Evolutionary conservation across 352 stramenopile species (phyloP), one percentile per base, ranked within the genome.

Genomic region (Phytophthora constricta): DNA sequence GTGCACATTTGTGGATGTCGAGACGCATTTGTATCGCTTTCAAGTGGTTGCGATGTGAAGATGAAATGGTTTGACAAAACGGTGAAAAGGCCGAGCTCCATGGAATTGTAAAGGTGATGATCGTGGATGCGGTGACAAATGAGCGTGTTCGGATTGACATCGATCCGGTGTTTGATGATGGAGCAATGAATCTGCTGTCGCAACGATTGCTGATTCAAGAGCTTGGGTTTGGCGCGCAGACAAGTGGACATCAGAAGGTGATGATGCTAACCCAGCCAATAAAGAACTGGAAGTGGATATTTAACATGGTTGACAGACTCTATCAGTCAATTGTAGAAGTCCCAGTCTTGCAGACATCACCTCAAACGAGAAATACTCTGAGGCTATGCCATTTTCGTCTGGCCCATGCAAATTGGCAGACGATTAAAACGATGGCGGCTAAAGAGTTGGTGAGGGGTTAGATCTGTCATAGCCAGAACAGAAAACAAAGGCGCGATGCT

Each of bases 101-200:
- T 11, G 50, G 27, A 1, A 11, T 60, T 17, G 13, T 67, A 0
- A 55, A 67, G 17, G 2, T 60, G 0, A 7, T 7, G 4, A 47
- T 53, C 1, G 49, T 54, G 1, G 58, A 59, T 48, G 58, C 33
- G 2, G 34, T 51, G 0, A 57, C 34, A 19, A 33, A 39, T 16
- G 25, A 31, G 5, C 27, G 25, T 5, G 39, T 65, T 22, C 34
- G 9, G 48, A 58, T 65, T 11, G 53, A 11, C 2, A 31, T 65
- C 22, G 58, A 65, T 3, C 47, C 58, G 25, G 0, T 49, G 27
- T 59, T 58, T 27, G 48, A 41, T 4, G 48, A 65, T 4, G 27
- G 37, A n/a, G 58, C 58, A 11, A 65, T 37, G 26, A 64, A 64
- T 14, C 33, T 55, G 2, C n/a, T 55, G 17, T 64, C 23, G 37